These are phyloP conservation scores for Ampelomyces quisqualis DNA, from an alignment of 2,329 filamentous ascomycete species.

Conservation along the genomic window DNA sequence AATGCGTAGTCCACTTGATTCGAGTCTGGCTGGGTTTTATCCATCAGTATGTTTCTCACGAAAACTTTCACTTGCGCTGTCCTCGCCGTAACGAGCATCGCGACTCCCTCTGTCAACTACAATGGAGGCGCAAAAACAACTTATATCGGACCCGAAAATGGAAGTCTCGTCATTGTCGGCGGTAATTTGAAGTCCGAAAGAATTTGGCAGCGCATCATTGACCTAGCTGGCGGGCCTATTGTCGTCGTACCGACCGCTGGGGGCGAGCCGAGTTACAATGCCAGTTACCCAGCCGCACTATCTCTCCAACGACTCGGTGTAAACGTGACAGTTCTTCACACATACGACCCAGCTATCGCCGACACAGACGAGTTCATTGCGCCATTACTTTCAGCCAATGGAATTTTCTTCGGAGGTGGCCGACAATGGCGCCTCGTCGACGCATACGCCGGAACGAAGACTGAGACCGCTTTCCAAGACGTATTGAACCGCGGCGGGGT, in stretches of 20 bases:
- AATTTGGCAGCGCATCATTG: slow-evolving; percentile 31
- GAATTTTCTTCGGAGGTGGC: slow-evolving; percentile 27
- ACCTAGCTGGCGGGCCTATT: slow-evolving; percentile 25
- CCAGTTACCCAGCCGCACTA: slow-evolving; percentile 21
- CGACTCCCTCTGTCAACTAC: slow-evolving; percentile 4
- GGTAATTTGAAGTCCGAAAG: slow-evolving; percentile 25
- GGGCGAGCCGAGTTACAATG: slow-evolving; percentile 22
- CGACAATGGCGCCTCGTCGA: slow-evolving; percentile 30
- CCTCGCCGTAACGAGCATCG: slow-evolving; percentile 9
- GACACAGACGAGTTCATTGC: slow-evolving; percentile 26
- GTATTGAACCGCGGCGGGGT: slow-evolving; percentile 26
- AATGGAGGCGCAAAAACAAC: slow-evolving; percentile 16
- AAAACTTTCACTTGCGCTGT: slow-evolving; percentile 7
- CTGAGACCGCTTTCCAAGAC: slow-evolving; percentile 20
- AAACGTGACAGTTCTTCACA: slow-evolving; percentile 28
- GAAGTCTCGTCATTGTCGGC: slow-evolving; percentile 26
- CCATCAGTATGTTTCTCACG: slow-evolving; percentile 11
- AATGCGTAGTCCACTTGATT: no score
- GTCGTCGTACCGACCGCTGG: slow-evolving; percentile 29
- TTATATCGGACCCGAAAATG: slow-evolving; percentile 25
- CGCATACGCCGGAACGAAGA: slow-evolving; percentile 28
- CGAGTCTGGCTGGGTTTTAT: no score
- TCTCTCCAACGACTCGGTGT: slow-evolving; percentile 21
- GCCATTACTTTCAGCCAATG: slow-evolving; percentile 20
- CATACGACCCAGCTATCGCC: slow-evolving; percentile 25